phyloP scores from a whole-genome alignment of 2,329 filamentous ascomycete genomes.

The Colletotrichum graminicola region DNA sequence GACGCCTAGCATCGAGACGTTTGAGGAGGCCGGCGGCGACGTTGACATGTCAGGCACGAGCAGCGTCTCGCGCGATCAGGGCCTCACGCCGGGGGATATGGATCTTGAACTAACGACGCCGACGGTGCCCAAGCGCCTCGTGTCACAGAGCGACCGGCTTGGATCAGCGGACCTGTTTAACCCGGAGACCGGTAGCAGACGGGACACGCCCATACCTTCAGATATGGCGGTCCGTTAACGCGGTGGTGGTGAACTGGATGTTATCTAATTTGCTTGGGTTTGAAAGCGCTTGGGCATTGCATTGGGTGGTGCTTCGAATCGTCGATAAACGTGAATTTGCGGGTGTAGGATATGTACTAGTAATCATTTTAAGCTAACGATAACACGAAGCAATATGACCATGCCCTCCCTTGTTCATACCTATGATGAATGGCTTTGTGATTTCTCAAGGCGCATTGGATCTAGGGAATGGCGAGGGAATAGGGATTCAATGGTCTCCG shows the following conservation, averaged over 20 bases:
- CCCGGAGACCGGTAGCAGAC: constrained; percentile 47
- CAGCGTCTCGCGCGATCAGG: constrained; percentile 52
- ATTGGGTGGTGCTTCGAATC: constrained; percentile 18
- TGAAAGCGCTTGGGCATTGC: not conserved
- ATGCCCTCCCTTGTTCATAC: not conserved
- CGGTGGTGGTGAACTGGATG: not conserved
- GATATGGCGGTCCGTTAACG: constrained; percentile 44
- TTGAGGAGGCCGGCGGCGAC: constrained; percentile 52
- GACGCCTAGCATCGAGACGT: constrained; percentile 57
- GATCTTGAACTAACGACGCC: constrained; percentile 57
- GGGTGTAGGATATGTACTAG: constrained; percentile 36
- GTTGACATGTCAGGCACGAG: constrained; percentile 65
- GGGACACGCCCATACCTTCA: constrained; percentile 53
- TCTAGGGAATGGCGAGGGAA: constrained; percentile 3
- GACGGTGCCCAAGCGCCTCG: constrained; percentile 46
- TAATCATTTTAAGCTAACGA: constrained; percentile 33
- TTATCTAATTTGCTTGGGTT: not conserved
- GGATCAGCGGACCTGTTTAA: constrained; percentile 48
- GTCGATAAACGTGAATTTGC: constrained; percentile 14
- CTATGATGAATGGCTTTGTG: constrained; percentile 11
- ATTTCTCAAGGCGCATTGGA: not conserved
- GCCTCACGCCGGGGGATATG: constrained; percentile 48
- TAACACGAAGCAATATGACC: constrained; percentile 32
- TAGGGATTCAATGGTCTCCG: not conserved
- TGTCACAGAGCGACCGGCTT: constrained; percentile 43